Evolutionary conservation across 2,329 filamentous ascomycete species (phyloP), one percentile per base, ranked within the genome.

Genomic region (Cercospora citrullina): DNA sequence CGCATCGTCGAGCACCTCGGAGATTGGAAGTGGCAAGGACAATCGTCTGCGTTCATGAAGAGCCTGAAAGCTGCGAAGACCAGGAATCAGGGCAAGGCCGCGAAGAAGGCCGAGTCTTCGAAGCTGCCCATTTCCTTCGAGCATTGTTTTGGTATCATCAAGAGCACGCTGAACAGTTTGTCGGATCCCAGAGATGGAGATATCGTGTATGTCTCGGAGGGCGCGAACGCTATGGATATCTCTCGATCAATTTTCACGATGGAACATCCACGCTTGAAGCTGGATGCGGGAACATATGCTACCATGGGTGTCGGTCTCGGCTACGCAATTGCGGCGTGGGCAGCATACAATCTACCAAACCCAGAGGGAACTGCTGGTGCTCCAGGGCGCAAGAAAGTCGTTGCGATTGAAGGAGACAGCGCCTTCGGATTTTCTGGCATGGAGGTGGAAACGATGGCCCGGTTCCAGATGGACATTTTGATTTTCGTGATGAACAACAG

Each of bases 191-290:
- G 80, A 48, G 75, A 83, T 12, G 84, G 82, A 23, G 77, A 80
- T 53, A 81, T 87, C 26, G 83, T 87, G 23, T 87, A 87, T 69
- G 79, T 87, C 39, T 86, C 84, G 1, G 85, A 88, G 77, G 86
- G 86, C 6, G 85, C 86, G 8, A 87, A 87, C 72, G 87, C 86
- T 6, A 88, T 87, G 86, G 86, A 88, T 71, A 87, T 87, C 63
- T 86, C 84, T 2, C 83, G 86, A 21, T 84, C 83, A 12, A 80
- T 83, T 53, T 87, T 88, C 73, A 80, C 83, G 0, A 79, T 87
- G 18, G 79, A 85, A 31, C 80, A 86, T 70, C 86, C 86, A 2
- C 82, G 86, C 18, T 81, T 86, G 16, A 82, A 84, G 23, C 81
- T 88, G 23, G 86, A 88, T 74, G 86, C 86, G 3, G 86, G 86